Percentiles rank a stretch among this genome's conserved stretches.
phyloP scores from a whole-genome alignment of 495 filamentous ascomycete species.

The Aspergillus conjunctus region DNA sequence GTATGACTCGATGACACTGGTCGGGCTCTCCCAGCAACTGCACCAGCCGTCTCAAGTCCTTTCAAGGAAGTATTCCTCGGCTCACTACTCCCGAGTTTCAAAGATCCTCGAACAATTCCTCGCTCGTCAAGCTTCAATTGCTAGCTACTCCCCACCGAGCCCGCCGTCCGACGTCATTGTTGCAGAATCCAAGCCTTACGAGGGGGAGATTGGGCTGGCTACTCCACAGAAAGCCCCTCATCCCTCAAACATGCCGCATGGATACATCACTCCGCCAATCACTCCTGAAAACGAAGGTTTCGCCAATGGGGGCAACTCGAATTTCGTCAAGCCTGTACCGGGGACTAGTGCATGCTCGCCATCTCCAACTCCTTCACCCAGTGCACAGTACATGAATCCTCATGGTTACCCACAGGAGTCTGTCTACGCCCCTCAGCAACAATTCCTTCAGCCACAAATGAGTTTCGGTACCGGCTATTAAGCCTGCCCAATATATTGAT shows the following conservation, averaged over 20 bases:
- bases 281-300: constrained; percentile 83
- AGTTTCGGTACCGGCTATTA: constrained; percentile 40
- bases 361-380: constrained; percentile 42
- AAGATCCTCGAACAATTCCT: constrained; percentile 84
- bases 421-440: constrained; percentile 39
- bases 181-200: constrained; percentile 57
- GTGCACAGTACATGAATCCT: constrained; percentile 43
- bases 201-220: constrained; percentile 57
- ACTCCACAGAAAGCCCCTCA: constrained; percentile 84
- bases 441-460: constrained; percentile 44
- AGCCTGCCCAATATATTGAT: constrained; percentile 15
- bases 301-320: constrained; percentile 35
- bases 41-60: constrained; percentile 85
- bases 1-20: constrained; percentile 78
- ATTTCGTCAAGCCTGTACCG: constrained; percentile 30
- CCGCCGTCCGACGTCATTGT: constrained; percentile 63
- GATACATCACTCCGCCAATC: constrained; percentile 92
- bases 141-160: constrained; percentile 67
- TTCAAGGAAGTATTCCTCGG: constrained; percentile 82
- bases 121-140: constrained; percentile 74
- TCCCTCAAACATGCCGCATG: constrained; percentile 66
- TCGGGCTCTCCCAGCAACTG: constrained; percentile 80
- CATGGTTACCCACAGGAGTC: constrained; percentile 45
- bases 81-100: constrained; percentile 79
- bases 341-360: constrained; percentile 38